These are phyloP conservation scores for Aspergillus sclerotiicarbonarius DNA, from an alignment of 495 filamentous ascomycete genomes.

Conservation along the genomic window DNA sequence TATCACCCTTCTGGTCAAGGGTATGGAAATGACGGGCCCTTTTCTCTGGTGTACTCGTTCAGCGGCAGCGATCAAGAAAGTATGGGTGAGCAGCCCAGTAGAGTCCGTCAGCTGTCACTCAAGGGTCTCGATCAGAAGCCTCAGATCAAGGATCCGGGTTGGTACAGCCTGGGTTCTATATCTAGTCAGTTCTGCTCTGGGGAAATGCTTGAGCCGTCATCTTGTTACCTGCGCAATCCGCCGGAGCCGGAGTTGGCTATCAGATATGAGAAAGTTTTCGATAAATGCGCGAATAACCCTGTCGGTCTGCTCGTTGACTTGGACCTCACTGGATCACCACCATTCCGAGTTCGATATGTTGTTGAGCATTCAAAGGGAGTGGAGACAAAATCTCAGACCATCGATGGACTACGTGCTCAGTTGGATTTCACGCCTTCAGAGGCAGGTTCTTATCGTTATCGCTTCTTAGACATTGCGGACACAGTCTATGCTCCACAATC, in stretches of 20 bases:
- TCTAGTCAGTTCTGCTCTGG: conserved; percentile 78
- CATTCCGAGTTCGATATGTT: conserved; percentile 74
- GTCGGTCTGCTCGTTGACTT: conserved; percentile 85
- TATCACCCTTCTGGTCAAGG: conserved; percentile 60
- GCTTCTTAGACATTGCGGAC: conserved; percentile 77
- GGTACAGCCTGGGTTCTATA: conserved; percentile 79
- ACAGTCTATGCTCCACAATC: conserved; percentile 62
- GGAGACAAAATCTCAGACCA: conserved; percentile 46
- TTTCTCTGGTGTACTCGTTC: conserved; percentile 56
- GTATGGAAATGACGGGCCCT: conserved; percentile 43
- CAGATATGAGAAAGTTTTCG: conserved; percentile 73
- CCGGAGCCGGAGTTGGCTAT: conserved; percentile 78
- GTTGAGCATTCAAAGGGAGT: conserved; percentile 59
- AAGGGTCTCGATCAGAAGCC: conserved; percentile 37
- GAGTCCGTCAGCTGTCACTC: conserved; percentile 39
- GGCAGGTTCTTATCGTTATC: conserved; percentile 84
- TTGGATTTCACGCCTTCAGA: conserved; percentile 77
- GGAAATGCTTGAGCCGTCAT: conserved; percentile 86
- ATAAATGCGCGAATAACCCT: conserved; percentile 91
- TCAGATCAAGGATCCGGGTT: conserved; percentile 69
- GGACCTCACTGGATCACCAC: conserved; percentile 85
- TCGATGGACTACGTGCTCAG: conserved; percentile 71
- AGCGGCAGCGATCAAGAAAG: conserved; percentile 64
- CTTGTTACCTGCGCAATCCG: conserved; percentile 85
- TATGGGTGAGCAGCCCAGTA: conserved; percentile 48